Percentiles rank a stretch among this genome's conserved stretches.
These are phyloP conservation scores for Cyberlindnera xishuangbannaensis DNA, from an alignment of 805 yeast genomes.

Conservation along the genomic window DNA sequence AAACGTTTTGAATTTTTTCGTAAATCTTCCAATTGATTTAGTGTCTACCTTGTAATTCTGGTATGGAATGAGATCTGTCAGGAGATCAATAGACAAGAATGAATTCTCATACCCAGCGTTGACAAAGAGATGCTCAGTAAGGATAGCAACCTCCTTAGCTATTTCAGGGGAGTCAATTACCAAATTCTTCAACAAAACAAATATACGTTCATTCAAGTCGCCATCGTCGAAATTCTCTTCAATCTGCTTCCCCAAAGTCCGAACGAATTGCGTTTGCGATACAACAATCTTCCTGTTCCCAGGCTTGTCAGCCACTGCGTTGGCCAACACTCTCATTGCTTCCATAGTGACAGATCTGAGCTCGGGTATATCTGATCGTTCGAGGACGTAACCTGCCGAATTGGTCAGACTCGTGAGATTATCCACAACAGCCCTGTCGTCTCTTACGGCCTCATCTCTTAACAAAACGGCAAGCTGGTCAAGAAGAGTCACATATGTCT, in stretches of 20 bases:
- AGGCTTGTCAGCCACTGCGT: conserved; percentile 24
- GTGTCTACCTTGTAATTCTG: conserved; percentile 6
- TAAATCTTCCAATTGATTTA: conserved; percentile 8
- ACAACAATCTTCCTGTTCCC: conserved; percentile 15
- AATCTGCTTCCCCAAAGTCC: conserved; percentile 8
- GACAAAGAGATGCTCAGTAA: conserved; percentile 12
- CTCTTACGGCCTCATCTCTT: conserved; percentile 16
- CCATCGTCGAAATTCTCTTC: conserved; percentile 19
- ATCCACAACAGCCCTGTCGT: conserved; percentile 8
- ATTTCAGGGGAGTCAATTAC: conserved; percentile 16
- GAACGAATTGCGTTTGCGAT: conserved; percentile 6
- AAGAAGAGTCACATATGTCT: conserved; percentile 19
- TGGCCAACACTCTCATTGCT: conserved; percentile 20
- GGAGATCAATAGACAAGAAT: conserved; percentile 14
- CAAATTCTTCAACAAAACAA: conserved; percentile 17
- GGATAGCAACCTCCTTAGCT: conserved; percentile 9
- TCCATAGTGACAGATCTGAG: conserved; percentile 14
- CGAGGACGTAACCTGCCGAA: conserved; percentile 11
- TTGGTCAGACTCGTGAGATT: conserved; percentile 15
- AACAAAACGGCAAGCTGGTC: conserved; percentile 21
- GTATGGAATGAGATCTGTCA: conserved; percentile 13
- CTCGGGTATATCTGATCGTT: conserved; percentile 1
- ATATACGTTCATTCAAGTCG: conserved; percentile 16
- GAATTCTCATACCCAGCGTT: conserved; percentile 11
- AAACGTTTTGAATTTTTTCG: conserved; percentile 6